These are phyloP conservation scores for Penicillium capsulatum DNA, from an alignment of 2,329 filamentous ascomycete genomes.

Conservation along the genomic window DNA sequence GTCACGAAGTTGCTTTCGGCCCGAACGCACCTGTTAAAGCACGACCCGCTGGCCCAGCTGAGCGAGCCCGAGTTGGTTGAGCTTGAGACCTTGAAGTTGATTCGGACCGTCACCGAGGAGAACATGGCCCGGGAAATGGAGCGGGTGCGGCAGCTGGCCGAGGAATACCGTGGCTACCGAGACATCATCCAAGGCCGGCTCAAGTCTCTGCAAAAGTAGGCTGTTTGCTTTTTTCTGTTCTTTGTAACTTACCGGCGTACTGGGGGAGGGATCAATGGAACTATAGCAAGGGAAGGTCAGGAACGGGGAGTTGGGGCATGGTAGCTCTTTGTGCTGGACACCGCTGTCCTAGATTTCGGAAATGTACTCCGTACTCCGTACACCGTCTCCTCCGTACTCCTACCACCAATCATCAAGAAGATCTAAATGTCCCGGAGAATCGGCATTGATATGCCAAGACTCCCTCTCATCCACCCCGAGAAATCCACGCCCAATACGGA, in stretches of 20 bases:
- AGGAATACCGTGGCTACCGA: conserved; percentile 10
- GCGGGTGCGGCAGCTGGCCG: conserved; percentile 12
- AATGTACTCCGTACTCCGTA: not conserved
- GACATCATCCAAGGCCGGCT: conserved; percentile 15
- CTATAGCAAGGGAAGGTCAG: too few relatives aligned
- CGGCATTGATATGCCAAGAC: conserved; percentile 5
- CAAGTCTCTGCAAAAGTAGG: conserved; percentile 9
- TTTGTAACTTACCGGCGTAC: too few relatives aligned
- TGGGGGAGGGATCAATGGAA: too few relatives aligned
- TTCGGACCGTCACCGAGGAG: conserved; percentile 15
- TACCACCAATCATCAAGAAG: too few relatives aligned
- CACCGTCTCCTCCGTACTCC: conserved; percentile 3
- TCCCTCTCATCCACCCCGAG: too few relatives aligned
- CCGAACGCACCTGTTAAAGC: conserved; percentile 10
- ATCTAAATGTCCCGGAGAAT: conserved; percentile 1
- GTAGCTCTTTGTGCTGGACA: too few relatives aligned
- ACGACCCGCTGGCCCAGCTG: conserved; percentile 8
- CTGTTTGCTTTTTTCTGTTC: too few relatives aligned
- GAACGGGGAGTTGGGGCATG: too few relatives aligned
- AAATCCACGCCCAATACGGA: too few relatives aligned
- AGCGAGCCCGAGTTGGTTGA: conserved; percentile 20
- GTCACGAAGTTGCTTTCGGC: conserved; percentile 18
- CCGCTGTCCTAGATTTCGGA: too few relatives aligned
- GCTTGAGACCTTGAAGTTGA: conserved; percentile 18
- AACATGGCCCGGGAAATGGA: conserved; percentile 21